Percentiles rank a stretch among this genome's conserved stretches.
phyloP scores from a whole-genome alignment of 2,329 filamentous ascomycete species.

The Chrysoporthe puriensis region DNA sequence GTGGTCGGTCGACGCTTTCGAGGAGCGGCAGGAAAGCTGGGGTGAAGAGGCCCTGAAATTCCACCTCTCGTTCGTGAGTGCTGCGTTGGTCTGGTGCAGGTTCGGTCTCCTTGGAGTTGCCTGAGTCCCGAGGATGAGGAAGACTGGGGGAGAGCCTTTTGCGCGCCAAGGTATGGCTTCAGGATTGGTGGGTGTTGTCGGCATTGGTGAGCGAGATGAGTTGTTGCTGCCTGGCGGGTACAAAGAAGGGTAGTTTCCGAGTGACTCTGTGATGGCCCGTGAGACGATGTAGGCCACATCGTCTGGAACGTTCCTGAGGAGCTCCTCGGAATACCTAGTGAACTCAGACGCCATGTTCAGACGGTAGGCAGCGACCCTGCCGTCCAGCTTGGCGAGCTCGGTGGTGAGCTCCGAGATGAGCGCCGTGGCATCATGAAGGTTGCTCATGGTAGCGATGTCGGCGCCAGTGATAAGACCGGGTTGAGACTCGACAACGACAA shows the following conservation, averaged over 20 bases:
- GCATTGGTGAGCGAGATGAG: conserved; percentile 11
- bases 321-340: conserved; percentile 53
- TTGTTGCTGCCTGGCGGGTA: conserved; percentile 26
- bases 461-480: conserved; percentile 16
- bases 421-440: conserved; percentile 46
- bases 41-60: conserved; percentile 66
- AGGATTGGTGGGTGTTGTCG: conserved; percentile 27
- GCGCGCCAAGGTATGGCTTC: conserved; percentile 30
- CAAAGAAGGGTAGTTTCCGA: conserved; percentile 51
- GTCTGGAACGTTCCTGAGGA: conserved; percentile 52
- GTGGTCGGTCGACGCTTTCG: conserved; percentile 46
- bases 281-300: conserved; percentile 52
- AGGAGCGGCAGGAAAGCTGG: conserved; percentile 66
- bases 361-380: conserved; percentile 59
- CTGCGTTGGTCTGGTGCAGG: conserved; percentile 35
- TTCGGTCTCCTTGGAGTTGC: conserved; percentile 41
- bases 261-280: conserved; percentile 49
- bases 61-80: conserved; percentile 59
- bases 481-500: conserved; percentile 1
- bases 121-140: conserved; percentile 45
- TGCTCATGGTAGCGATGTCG: conserved; percentile 43
- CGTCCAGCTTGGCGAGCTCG: conserved; percentile 60
- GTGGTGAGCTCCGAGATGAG: conserved; percentile 56
- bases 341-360: conserved; percentile 62
- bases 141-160: conserved; percentile 44